Evolutionary conservation across 306 rosid species (phyloP).

Genomic region (Quercus agrifolia): DNA sequence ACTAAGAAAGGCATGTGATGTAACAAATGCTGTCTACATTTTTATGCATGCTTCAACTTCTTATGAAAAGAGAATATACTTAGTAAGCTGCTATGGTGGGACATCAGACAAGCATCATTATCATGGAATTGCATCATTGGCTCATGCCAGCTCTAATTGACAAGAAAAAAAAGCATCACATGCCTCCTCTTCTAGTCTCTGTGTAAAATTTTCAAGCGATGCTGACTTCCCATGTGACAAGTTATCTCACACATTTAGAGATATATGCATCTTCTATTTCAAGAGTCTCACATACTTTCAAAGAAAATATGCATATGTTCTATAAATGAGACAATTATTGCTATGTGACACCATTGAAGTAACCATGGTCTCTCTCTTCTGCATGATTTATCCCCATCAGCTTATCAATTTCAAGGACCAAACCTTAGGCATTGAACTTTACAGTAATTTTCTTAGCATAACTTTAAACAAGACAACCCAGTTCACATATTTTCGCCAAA

Average conservation of each 20-base stretch:
- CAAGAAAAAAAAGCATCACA: slow-evolving; percentile 28
- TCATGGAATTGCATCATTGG: slow-evolving; percentile 30
- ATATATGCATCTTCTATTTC: too few species aligned
- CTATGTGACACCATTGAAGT: not conserved
- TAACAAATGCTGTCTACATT: slow-evolving; percentile 28
- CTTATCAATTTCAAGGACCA: slow-evolving; percentile 15
- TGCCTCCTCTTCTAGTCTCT: slow-evolving; percentile 16
- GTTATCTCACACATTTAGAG: too few species aligned
- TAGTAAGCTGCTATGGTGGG: slow-evolving; percentile 25
- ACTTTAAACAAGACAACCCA: slow-evolving; percentile 32
- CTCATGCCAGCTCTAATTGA: slow-evolving; percentile 35
- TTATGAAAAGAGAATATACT: slow-evolving; percentile 17
- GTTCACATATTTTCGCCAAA: slow-evolving; percentile 20
- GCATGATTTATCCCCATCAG: not conserved
- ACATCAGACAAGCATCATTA: slow-evolving; percentile 41
- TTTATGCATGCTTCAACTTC: slow-evolving; percentile 34
- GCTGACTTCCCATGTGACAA: not conserved
- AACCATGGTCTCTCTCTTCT: not conserved
- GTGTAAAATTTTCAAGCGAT: not conserved
- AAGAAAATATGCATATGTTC: too few species aligned
- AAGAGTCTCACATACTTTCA: too few species aligned
- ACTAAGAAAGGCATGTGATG: slow-evolving; percentile 38
- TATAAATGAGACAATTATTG: too few species aligned
- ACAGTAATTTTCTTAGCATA: not conserved
- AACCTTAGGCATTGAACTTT: slow-evolving; percentile 12